Evolutionary conservation across 1,284 basidiomycete species (phyloP), one percentile per base, ranked within the genome.

Genomic region (Boletellus deceptivus): DNA sequence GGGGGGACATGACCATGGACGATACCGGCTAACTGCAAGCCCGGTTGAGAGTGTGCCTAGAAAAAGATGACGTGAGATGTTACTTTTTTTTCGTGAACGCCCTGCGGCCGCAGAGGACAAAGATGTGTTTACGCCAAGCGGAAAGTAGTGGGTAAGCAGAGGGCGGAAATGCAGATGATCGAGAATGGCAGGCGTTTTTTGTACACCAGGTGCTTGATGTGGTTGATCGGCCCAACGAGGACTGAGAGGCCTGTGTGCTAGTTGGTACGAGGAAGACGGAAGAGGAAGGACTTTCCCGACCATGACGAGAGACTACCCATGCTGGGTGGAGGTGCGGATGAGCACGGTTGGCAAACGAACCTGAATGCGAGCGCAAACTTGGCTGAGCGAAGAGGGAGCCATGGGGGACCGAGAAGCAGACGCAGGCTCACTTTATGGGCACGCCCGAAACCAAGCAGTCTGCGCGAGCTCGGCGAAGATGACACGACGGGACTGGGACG

Each of bases 361-460:
- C 90, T 93, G 71, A 95, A 95, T 0, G 92, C 83, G n/a, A 95
- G 74, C 0, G 91, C 93, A 66, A 95, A 95, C 72, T 95, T 95
- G 20, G 88, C 75, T 11, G 93, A 91, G 50, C 89, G 89, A 46
- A 95, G 58, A 7, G 86, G 86, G 34, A 98, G 76, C 48, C 94
- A 70, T 4, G 95, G 93, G 20, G 97, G 75, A 14, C 92, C 94
- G 54, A 86, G 78, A 99, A 99, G 74, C 96, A 99, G 1, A 95
- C 89, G 36, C 84, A 86, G 6, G 94, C 94, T 11, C 96, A 22
- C 3, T 4, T 97, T 17, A 91, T 73, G 43, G 74, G 66, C 95
- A 98, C 24, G 84, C 89, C 47, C 82, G 69, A 99, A 99, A n/a
- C 93, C 96, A 8, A 98, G 74, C 59, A 99, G 77, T 60, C 91